Conservation (phyloP, 2,329 filamentous ascomycete genomes). For the Beauveria sp. region DNA sequence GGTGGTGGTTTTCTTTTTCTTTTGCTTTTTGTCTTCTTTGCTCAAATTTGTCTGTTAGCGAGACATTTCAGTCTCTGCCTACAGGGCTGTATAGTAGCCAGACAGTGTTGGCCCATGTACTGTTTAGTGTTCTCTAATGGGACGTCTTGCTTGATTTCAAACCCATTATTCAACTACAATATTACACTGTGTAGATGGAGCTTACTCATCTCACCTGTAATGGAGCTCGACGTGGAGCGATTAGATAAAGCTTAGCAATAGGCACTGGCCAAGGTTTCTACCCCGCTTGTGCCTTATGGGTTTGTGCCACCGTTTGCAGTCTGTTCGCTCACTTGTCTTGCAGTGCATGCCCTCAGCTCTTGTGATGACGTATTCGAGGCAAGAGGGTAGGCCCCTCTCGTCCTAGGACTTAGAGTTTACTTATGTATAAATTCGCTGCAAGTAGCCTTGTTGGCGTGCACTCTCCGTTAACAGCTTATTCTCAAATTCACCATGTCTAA, state of each 20-base stretch:
- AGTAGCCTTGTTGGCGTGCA: too few species aligned
- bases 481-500: too few species aligned
- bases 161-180: not conserved
- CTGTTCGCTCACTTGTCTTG: too few species aligned
- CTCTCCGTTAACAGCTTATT: too few species aligned
- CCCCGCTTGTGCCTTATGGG: too few species aligned
- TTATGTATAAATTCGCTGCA: too few species aligned
- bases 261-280: too few species aligned
- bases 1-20: not conserved
- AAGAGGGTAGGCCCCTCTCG: too few species aligned
- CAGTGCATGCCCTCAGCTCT: too few species aligned
- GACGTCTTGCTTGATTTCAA: not conserved
- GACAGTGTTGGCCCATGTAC: slow-evolving; percentile 3
- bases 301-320: too few species aligned
- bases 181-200: not conserved
- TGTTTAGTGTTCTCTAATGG: not conserved
- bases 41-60: not conserved
- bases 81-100: not conserved
- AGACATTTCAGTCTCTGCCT: not conserved
- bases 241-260: not conserved
- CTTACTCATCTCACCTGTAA: not conserved
- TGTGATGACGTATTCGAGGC: too few species aligned
- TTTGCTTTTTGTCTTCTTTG: not conserved
- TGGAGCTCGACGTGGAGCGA: not conserved
- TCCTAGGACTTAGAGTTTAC: too few species aligned